Evolutionary conservation across 345 rosid species (phyloP).

Genomic region (Lepidium didymum): DNA sequence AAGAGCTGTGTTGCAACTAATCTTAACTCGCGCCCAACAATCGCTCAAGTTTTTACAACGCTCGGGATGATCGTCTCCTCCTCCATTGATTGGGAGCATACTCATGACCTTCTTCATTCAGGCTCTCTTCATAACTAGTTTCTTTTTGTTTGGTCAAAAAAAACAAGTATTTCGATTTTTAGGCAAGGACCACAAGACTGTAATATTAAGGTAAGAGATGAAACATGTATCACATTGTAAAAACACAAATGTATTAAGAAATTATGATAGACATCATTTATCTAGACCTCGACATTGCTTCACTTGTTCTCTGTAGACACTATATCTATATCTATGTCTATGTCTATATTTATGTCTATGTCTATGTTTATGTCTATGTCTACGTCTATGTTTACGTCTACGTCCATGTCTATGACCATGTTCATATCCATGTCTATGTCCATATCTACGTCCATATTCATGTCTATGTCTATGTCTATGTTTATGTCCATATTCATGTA

Average conservation of each 20-base stretch:
- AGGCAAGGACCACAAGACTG: background rate
- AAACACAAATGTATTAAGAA: background rate
- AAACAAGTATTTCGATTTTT: background rate
- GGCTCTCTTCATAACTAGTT: conserved; percentile 27
- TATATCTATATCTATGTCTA: too few species aligned
- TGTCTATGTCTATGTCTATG: too few species aligned
- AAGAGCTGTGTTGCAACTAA: conserved; percentile 53
- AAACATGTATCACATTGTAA: background rate
- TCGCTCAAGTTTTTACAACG: conserved; percentile 44
- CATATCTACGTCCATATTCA: too few species aligned
- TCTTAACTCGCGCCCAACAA: conserved; percentile 53
- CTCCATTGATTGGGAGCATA: conserved; percentile 83
- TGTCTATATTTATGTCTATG: too few species aligned
- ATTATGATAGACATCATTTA: background rate
- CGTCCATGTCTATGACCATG: too few species aligned
- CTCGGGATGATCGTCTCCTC: conserved; percentile 72
- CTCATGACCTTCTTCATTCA: conserved; percentile 48
- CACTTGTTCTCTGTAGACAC: too few species aligned
- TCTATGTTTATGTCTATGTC: too few species aligned
- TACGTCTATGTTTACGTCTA: too few species aligned
- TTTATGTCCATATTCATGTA: too few species aligned
- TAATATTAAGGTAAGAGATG: background rate
- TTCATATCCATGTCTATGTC: too few species aligned
- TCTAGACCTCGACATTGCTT: background rate
- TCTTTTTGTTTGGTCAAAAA: background rate